Percentiles rank a stretch among this genome's conserved stretches.
These are phyloP conservation scores for Leccinellum rugosiceps DNA, from an alignment of 768 basidiomycete species.

Conservation along the genomic window DNA sequence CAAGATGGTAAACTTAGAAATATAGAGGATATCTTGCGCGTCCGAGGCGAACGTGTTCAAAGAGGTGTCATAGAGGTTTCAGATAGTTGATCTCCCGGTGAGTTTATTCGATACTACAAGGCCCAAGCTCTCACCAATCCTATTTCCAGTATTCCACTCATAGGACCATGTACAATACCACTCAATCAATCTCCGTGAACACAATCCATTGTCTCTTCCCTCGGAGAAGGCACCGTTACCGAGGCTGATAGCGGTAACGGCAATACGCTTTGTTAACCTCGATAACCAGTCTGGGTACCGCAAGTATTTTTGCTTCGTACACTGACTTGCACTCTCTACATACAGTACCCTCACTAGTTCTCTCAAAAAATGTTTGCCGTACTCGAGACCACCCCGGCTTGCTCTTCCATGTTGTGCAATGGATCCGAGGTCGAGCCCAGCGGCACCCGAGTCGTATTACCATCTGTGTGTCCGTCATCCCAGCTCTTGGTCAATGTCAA, in stretches of 20 bases:
- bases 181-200: constrained; percentile 23
- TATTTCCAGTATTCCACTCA: background rate
- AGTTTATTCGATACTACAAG: background rate
- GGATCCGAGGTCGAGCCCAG: too few relatives aligned
- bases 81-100: constrained; percentile 23
- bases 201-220: constrained; percentile 14
- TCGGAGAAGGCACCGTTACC: constrained; percentile 1
- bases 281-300: background rate
- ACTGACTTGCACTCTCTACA: background rate
- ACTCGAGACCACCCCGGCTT: too few relatives aligned
- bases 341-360: too few relatives aligned
- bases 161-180: constrained; percentile 10
- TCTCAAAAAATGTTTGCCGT: too few relatives aligned
- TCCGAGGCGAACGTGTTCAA: constrained; percentile 73
- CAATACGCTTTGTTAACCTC: background rate
- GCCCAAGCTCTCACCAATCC: background rate
- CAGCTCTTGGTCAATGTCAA: too few relatives aligned
- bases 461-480: too few relatives aligned
- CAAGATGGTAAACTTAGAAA: constrained; percentile 69
- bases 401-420: too few relatives aligned
- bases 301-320: background rate
- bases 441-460: too few relatives aligned
- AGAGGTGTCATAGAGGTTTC: constrained; percentile 57
- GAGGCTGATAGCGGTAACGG: background rate
- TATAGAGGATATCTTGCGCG: constrained; percentile 77